These are phyloP conservation scores for Xylaria curta DNA, from an alignment of 495 filamentous ascomycete genomes.

Conservation along the genomic window DNA sequence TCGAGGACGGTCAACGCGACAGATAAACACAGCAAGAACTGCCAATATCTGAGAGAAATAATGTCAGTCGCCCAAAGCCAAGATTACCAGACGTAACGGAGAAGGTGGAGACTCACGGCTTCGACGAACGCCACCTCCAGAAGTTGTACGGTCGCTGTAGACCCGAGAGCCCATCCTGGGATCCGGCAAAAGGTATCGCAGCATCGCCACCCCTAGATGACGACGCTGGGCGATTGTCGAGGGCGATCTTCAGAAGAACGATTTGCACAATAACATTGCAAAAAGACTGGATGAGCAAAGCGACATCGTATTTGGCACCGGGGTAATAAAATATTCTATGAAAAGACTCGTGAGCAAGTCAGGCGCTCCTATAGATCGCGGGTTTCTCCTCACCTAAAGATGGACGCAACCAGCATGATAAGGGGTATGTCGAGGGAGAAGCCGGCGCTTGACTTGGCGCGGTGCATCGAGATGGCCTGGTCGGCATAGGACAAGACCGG, in stretches of 20 bases:
- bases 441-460: conserved; percentile 78
- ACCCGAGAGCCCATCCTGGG: conserved; percentile 59
- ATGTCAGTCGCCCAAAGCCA: conserved; percentile 20
- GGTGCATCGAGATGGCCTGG: conserved; percentile 90
- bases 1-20: conserved; percentile 70
- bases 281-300: conserved; percentile 82
- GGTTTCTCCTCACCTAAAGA: conserved; percentile 72
- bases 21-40: conserved; percentile 77
- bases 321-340: conserved; percentile 91
- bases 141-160: conserved; percentile 79
- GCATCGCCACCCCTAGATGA: conserved; percentile 62
- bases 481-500: conserved; percentile 88
- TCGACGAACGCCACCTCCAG: conserved; percentile 88
- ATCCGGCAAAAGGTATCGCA: conserved; percentile 60
- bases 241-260: conserved; percentile 84
- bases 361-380: not conserved
- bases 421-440: conserved; percentile 90
- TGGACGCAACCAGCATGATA: conserved; percentile 95
- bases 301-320: conserved; percentile 79
- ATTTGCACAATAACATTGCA: conserved; percentile 87
- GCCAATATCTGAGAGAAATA: conserved; percentile 73
- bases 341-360: not conserved
- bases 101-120: conserved; percentile 64
- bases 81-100: not conserved
- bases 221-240: conserved; percentile 80